These are phyloP conservation scores for Setaria viridis DNA, from an alignment of 202 grass and related monocot genomes.

Conservation along the genomic window DNA sequence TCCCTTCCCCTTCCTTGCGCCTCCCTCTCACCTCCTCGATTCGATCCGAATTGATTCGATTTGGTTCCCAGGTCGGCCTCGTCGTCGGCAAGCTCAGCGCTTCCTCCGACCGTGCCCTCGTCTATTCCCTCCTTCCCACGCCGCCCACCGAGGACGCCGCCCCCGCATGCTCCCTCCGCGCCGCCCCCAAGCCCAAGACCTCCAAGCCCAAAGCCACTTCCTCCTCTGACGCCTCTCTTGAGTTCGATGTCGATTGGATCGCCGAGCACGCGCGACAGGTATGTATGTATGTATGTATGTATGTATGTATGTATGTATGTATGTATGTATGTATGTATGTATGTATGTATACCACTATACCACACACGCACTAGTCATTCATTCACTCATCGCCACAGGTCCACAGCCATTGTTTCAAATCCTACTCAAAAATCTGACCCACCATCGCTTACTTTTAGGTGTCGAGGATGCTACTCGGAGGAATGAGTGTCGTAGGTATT, in stretches of 20 bases:
- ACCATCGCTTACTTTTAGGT: slow-evolving; percentile 43
- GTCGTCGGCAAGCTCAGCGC: slow-evolving; percentile 81
- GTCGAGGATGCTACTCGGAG: slow-evolving; percentile 90
- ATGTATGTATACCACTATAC: too few species aligned
- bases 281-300: too few species aligned
- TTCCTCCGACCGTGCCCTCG: slow-evolving; percentile 69
- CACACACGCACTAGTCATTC: too few species aligned
- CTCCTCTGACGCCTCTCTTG: slow-evolving; percentile 50
- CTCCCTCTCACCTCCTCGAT: neutral
- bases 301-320: slow-evolving; percentile 15
- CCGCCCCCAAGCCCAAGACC: slow-evolving; percentile 57
- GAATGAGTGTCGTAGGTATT: slow-evolving; percentile 77
- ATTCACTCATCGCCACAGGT: too few species aligned
- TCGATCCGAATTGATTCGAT: neutral
- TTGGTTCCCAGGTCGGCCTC: slow-evolving; percentile 63
- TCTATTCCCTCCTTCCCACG: slow-evolving; percentile 86
- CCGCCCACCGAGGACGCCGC: slow-evolving; percentile 72
- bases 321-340: slow-evolving; percentile 43
- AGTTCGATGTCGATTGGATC: slow-evolving; percentile 87
- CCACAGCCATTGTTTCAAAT: neutral
- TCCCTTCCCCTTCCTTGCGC: neutral
- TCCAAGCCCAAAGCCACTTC: slow-evolving; percentile 32
- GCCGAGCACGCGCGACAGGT: slow-evolving; percentile 93
- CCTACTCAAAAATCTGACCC: too few species aligned
- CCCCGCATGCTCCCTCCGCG: slow-evolving; percentile 74